Evolutionary conservation across 257 asterid genomes (phyloP), one percentile per base, ranked within the genome.

Genomic region (Nicotiana noctiflora): DNA sequence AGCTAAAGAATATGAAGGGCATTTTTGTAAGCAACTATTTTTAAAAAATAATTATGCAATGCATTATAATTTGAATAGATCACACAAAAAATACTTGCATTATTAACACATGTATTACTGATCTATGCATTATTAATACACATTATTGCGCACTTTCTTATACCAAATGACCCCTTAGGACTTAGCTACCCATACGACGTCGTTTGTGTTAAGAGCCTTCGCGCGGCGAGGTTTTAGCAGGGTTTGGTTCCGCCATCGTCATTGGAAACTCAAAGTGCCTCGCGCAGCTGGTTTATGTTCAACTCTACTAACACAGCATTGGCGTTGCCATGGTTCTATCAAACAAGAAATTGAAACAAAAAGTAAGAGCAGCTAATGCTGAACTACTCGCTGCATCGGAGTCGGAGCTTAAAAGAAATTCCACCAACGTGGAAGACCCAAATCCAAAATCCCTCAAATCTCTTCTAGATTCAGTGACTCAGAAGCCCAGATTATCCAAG

Each of bases 281-380:
- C 6, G 19, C 34, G 57, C 59, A 12, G 77, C 32, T 37, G n/a
- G 52, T 21, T 60, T n/a, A 23, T 59, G 27, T n/a, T 19, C 15
- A 6, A 34, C 44, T 34, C 44, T 34, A 34, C 44, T 34, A 34
- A 2, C 31, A 59, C 21, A 23, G n/a, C 37, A 25, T n/a, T 37
- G 34, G 11, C 40, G 15, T 40, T 37, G 34, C 77, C 19, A 87
- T 85, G 99, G 97, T 92, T 63, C 83, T 90, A 52, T 96, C 98
- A 53, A 91, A 91, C 86, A 96, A 94, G 91, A 96, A 90, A 92
- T 89, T 86, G 23, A 96, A 94, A 88, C 91, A 90, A 81, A 90
- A 87, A 90, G 68, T 91, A 53, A 84, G 97, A 85, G 94, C 92
- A 68, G 90, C 88, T 32, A 95, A 87, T 84, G 88, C 91, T 59